Evolutionary conservation across 1,139 yeast genomes (phyloP), one percentile per base, ranked within the genome.

Genomic region (Scheffersomyces quercinus): DNA sequence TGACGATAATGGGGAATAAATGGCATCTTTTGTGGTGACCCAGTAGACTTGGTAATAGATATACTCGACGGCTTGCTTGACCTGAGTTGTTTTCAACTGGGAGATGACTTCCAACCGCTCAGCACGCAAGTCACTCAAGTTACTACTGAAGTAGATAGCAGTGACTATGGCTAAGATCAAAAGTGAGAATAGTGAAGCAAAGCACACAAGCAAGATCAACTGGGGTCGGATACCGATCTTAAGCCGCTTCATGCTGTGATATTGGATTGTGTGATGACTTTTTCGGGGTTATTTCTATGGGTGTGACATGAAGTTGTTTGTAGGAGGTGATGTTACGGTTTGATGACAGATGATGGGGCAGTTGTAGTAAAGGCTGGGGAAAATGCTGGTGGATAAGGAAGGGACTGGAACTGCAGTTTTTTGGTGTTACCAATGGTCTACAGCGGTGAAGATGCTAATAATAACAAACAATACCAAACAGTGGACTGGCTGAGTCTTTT

Each of bases 81-180:
- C 73, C 61, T 90, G 97, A 0, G 93, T 79, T 0, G 93, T 81
- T 61, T 88, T 89, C 44, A 90, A 69, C 59, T 86, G 87, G 7
- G 96, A 86, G 12, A 89, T 86, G 39, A 88, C 88, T 56, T 79
- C 81, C 33, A 90, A 68, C 45, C 90, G 75, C 50, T 88, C 93
- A 2, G 84, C 81, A 51, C 95, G 73, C 39, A 87, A 66, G 41
- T 75, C 66, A 39, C 82, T 77, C 47, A 85, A 80, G 53, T 82
- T 85, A 26, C 71, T 62, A 13, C 89, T 81, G 58, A 87, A 88
- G 64, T 87, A 88, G 7, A 87, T 80, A 39, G 95, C 95, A 1
- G 95, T 82, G 8, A 86, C 88, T 26, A 88, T 70, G 10, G 96
- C 93, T 39, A 91, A 67, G 5, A 88, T 80, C 29, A 87, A 70